These are phyloP conservation scores for Syncephalis fuscata DNA, from an alignment of 371 early-diverging fungal genomes.

Conservation along the genomic window DNA sequence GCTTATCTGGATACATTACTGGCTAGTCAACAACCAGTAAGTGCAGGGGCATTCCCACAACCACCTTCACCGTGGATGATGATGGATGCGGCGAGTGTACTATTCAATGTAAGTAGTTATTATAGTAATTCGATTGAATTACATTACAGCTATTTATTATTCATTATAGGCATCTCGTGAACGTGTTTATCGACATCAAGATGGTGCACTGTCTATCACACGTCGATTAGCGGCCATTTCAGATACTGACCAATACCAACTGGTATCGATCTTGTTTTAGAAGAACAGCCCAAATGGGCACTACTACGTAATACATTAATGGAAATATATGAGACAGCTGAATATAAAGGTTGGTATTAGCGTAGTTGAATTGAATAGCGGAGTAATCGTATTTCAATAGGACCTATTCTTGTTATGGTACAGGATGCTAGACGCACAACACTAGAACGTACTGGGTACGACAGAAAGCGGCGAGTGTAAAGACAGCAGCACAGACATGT, in stretches of 20 bases:
- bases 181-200: neutral
- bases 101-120: constrained; percentile 27
- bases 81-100: constrained; percentile 66
- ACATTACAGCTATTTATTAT: neutral
- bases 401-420: constrained; percentile 20
- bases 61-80: constrained; percentile 61
- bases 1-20: constrained; percentile 70
- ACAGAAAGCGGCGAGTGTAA: neutral
- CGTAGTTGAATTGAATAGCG: too few species aligned
- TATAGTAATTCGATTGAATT: neutral
- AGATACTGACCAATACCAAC: constrained; percentile 27
- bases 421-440: constrained; percentile 42
- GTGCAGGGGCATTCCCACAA: constrained; percentile 10
- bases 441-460: constrained; percentile 31
- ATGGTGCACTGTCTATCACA: neutral
- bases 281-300: constrained; percentile 88
- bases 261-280: constrained; percentile 48
- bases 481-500: too few species aligned
- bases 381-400: too few species aligned
- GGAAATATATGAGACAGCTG: constrained; percentile 50
- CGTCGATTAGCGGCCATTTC: too few species aligned
- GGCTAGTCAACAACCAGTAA: constrained; percentile 23
- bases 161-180: neutral
- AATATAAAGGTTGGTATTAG: neutral
- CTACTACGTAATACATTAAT: constrained; percentile 43